These are phyloP conservation scores for peach (Prunus persica) DNA, from an alignment of 306 rosid species.

Conservation along the genomic window Prunus_persica_NCBIv2 NC_034010.1:4319001-4319500, in stretches of 20 bases:
- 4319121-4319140: not conserved
- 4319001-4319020: too few relatives aligned
- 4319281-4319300: constrained; percentile 39
- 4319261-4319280: constrained; percentile 34
- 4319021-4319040: too few relatives aligned
- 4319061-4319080: not conserved
- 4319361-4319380: constrained; percentile 20
- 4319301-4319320: not conserved
- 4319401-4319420: not conserved
- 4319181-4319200: not conserved
- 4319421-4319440: not conserved
- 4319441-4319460: not conserved
- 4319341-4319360: constrained; percentile 21
- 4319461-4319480: not conserved
- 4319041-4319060: constrained; percentile 2
- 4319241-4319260: constrained; percentile 36
- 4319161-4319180: not conserved
- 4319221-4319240: constrained; percentile 34
- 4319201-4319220: not conserved
- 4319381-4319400: not conserved
- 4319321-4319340: not conserved
- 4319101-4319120: not conserved
- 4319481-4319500: not conserved
- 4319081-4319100: not conserved
- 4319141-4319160: not conserved